A percentile compares a stretch with the other conserved stretches of the same genome.
phyloP scores from a whole-genome alignment of 2,329 filamentous ascomycete species.

The Teratosphaeria destructans region DNA sequence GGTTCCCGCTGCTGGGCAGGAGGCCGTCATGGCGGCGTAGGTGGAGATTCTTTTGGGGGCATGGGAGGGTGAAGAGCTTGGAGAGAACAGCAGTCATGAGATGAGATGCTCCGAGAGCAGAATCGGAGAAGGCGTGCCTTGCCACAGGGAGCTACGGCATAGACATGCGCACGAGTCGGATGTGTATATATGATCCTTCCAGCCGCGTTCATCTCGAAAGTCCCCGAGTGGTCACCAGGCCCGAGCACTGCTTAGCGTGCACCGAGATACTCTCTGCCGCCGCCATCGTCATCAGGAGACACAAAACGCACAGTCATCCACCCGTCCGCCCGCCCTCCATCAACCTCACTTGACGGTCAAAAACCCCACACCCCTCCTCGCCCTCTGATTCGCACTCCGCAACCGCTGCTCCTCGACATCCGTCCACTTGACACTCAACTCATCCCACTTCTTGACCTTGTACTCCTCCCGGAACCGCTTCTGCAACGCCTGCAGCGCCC shows the following conservation, averaged over 20 bases:
- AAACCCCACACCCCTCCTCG: constrained; percentile 49
- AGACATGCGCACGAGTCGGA: not conserved
- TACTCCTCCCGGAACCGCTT: constrained; percentile 48
- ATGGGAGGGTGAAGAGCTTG: not conserved
- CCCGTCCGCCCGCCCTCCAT: not conserved
- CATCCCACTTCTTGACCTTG: constrained; percentile 51
- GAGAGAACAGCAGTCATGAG: not conserved
- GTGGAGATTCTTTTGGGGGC: not conserved
- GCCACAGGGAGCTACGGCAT: not conserved
- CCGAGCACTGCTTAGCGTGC: too few species aligned
- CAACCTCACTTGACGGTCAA: constrained; percentile 44
- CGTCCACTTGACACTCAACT: constrained; percentile 54
- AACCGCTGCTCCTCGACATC: constrained; percentile 52
- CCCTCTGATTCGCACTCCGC: constrained; percentile 44
- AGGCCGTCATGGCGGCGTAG: not conserved
- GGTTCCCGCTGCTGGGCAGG: not conserved
- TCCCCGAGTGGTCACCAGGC: too few species aligned
- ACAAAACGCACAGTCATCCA: not conserved
- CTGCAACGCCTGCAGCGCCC: constrained; percentile 46
- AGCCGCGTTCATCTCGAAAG: too few species aligned
- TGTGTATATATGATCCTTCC: not conserved
- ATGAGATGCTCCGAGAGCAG: not conserved
- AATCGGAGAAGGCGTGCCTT: not conserved
- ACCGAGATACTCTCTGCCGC: not conserved
- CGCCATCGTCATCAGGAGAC: not conserved